Conservation (phyloP, 2,329 filamentous ascomycete genomes). For the Paraphoma sp. region DNA sequence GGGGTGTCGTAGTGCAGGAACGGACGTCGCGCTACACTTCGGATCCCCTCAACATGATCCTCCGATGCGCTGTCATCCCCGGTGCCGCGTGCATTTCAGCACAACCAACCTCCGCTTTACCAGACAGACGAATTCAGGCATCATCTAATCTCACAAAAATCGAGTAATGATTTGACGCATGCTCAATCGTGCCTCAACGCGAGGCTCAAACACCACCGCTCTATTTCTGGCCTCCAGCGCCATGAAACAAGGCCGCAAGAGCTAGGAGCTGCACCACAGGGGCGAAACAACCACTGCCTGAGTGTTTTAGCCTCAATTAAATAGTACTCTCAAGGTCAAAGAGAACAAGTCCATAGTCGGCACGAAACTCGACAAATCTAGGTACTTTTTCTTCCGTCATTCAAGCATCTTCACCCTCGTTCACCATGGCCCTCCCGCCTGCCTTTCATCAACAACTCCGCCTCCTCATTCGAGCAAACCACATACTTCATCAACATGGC, state of each 20-base stretch:
- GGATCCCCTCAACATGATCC: constrained; percentile 16
- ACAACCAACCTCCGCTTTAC: background rate
- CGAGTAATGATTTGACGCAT: too few relatives aligned
- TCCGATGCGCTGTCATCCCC: constrained; percentile 11
- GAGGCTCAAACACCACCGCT: constrained; percentile 2
- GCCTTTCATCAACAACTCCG: constrained; percentile 25
- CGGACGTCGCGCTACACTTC: constrained; percentile 7
- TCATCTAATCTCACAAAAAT: too few relatives aligned
- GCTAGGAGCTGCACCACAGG: background rate
- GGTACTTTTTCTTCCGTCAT: background rate
- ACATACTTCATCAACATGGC: constrained; percentile 59
- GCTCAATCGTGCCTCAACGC: background rate
- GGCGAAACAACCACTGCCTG: constrained; percentile 5
- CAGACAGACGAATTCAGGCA: too few relatives aligned
- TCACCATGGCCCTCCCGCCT: constrained; percentile 13
- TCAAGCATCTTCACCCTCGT: background rate
- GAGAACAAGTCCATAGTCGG: too few relatives aligned
- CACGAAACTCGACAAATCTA: too few relatives aligned
- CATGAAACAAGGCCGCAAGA: constrained; percentile 4
- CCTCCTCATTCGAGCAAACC: constrained; percentile 43
- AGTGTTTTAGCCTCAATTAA: background rate
- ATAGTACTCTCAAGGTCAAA: too few relatives aligned
- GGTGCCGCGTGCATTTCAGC: constrained; percentile 1
- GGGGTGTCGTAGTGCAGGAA: background rate
- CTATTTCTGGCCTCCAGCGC: background rate